phyloP scores from a whole-genome alignment of 1,284 basidiomycete species.

The Prillingera fragicola region DNA sequence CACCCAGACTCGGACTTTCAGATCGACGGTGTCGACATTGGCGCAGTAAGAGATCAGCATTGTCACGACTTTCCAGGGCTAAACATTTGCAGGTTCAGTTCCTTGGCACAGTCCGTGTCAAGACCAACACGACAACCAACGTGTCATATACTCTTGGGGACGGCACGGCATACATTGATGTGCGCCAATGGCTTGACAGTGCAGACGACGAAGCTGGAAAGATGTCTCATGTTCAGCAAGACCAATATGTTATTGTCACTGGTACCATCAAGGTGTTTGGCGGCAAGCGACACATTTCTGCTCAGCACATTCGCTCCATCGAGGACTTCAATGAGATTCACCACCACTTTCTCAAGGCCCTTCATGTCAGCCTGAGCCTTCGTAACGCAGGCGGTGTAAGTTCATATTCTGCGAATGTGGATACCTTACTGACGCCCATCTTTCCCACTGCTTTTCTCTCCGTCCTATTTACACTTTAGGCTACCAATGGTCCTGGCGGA shows the following conservation, averaged over 20 bases:
- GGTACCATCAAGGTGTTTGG: constrained; percentile 86
- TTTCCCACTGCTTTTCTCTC: not conserved
- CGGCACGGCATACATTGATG: constrained; percentile 82
- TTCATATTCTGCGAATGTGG: constrained; percentile 24
- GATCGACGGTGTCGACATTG: constrained; percentile 73
- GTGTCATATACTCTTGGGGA: constrained; percentile 78
- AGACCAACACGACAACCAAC: constrained; percentile 72
- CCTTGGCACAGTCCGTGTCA: constrained; percentile 72
- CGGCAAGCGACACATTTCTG: constrained; percentile 74
- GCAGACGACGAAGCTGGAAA: constrained; percentile 54
- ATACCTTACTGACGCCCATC: not conserved
- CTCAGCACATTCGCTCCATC: constrained; percentile 63
- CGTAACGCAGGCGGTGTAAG: constrained; percentile 47
- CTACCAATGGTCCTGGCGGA: constrained; percentile 2
- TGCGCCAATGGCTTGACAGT: constrained; percentile 80
- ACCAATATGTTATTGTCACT: constrained; percentile 74
- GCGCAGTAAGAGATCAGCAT: constrained; percentile 26
- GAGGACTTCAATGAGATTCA: constrained; percentile 73
- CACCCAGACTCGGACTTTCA: constrained; percentile 84
- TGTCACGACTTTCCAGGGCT: not conserved
- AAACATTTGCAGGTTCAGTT: constrained; percentile 51
- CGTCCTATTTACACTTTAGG: not conserved
- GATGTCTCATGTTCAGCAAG: constrained; percentile 54
- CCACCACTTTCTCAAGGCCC: constrained; percentile 65
- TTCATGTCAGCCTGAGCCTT: constrained; percentile 51